Conservation (phyloP, 805 yeast genomes). For the Kregervanrija pseudodelftensis region DNA sequence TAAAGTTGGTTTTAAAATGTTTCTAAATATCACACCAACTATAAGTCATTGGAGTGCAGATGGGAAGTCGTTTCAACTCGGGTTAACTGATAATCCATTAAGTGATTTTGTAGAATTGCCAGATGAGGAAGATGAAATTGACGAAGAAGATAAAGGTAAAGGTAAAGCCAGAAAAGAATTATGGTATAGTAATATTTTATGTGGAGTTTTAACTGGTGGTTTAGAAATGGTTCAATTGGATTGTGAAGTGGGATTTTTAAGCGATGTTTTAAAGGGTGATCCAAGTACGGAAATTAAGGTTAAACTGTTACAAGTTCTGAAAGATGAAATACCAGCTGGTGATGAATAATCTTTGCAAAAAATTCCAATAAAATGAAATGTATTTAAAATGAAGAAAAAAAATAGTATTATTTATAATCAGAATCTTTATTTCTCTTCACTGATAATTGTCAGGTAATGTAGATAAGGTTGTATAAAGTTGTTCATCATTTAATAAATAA, state of each 20-base stretch:
- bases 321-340: conserved; percentile 96
- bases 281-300: conserved; percentile 73
- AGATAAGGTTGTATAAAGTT: conserved; percentile 24
- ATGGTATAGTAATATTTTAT: conserved; percentile 89
- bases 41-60: conserved; percentile 66
- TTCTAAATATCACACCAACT: conserved; percentile 73
- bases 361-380: not conserved
- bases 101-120: conserved; percentile 95
- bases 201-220: conserved; percentile 88
- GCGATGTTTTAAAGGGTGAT: conserved; percentile 80
- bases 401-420: conserved; percentile 1
- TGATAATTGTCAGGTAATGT: conserved; percentile 27
- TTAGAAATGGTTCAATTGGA: conserved; percentile 94
- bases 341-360: conserved; percentile 45
- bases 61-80: conserved; percentile 63
- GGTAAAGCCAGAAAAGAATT: conserved; percentile 60
- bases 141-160: not conserved
- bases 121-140: conserved; percentile 35
- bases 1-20: conserved; percentile 85
- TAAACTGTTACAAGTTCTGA: conserved; percentile 61
- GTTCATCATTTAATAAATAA: conserved; percentile 20
- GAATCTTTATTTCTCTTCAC: conserved; percentile 7
- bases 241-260: conserved; percentile 72
- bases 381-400: not conserved
- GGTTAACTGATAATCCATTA: conserved; percentile 80